Evolutionary conservation across 495 filamentous ascomycete genomes (phyloP).

Genomic region (Neurospora sp.): DNA sequence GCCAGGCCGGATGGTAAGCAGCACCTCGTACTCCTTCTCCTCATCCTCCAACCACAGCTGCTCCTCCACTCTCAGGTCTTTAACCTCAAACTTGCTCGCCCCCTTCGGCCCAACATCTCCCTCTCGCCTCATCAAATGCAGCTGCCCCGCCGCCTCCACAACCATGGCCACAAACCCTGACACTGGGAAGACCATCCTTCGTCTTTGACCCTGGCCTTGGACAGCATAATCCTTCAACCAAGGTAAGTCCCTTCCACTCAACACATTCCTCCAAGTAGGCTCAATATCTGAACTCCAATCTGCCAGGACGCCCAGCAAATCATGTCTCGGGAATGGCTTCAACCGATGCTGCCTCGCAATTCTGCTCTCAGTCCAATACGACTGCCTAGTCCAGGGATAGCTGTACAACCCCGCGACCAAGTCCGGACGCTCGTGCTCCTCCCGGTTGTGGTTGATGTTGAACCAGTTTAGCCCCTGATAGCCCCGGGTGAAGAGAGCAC

Average conservation of each 20-base stretch:
- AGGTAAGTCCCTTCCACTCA: constrained; percentile 31
- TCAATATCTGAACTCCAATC: constrained; percentile 31
- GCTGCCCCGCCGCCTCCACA: constrained; percentile 29
- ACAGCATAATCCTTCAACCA: constrained; percentile 43
- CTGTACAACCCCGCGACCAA: constrained; percentile 32
- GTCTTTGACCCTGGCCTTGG: constrained; percentile 1
- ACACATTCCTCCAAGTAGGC: constrained; percentile 42
- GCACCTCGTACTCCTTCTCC: constrained; percentile 19
- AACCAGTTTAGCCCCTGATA: constrained; percentile 29
- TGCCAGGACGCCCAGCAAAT: constrained; percentile 35
- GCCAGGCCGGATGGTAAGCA: constrained; percentile 18
- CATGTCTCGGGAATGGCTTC: constrained; percentile 36
- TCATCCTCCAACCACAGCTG: constrained; percentile 17
- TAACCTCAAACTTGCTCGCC: constrained; percentile 15
- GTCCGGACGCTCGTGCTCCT: constrained; percentile 30
- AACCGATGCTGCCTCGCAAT: constrained; percentile 36
- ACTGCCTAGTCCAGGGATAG: constrained; percentile 43
- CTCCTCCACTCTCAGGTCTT: constrained; percentile 10
- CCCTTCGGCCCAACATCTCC: constrained; percentile 10
- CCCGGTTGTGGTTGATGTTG: constrained; percentile 24
- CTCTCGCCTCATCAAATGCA: constrained; percentile 6
- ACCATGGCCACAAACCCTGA: constrained; percentile 39
- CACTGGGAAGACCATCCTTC: constrained; percentile 35
- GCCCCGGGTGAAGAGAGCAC: constrained; percentile 29
- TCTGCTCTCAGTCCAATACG: constrained; percentile 40